Evolutionary conservation across 495 filamentous ascomycete species (phyloP).

Genomic region (Neurospora sp.): DNA sequence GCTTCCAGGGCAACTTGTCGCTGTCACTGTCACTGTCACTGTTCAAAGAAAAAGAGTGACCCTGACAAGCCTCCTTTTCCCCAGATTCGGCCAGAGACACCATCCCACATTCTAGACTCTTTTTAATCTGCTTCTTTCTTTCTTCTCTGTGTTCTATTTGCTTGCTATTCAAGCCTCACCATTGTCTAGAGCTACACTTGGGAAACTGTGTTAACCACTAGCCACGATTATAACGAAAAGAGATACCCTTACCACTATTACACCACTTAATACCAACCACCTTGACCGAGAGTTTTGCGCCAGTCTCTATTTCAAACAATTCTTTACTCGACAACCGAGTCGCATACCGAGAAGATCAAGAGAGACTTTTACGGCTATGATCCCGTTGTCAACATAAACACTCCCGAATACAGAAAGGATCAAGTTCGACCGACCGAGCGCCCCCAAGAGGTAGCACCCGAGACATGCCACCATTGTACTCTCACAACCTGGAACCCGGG

Average conservation of each 20-base stretch:
- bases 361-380: background rate
- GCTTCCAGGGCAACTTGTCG: background rate
- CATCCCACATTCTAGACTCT: background rate
- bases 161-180: background rate
- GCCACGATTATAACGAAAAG: background rate
- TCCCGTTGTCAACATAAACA: background rate
- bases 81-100: background rate
- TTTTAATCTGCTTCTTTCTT: background rate
- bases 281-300: background rate
- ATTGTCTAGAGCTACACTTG: background rate
- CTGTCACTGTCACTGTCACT: background rate
- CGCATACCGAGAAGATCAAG: background rate
- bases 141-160: background rate
- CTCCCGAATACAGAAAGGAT: background rate
- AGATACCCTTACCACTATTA: background rate
- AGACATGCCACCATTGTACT: slow-evolving; percentile 36
- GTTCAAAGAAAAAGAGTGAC: background rate
- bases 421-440: background rate
- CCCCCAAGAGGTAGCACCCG: background rate
- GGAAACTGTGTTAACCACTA: background rate
- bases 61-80: background rate
- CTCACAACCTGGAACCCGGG: slow-evolving; percentile 37
- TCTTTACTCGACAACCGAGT: background rate
- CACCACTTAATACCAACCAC: background rate
- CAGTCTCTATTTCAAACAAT: background rate